A percentile compares a stretch with the other conserved stretches of the same genome.
These are phyloP conservation scores for Triangularia verruculosa DNA, from an alignment of 2,329 filamentous ascomycete species.

Conservation along the genomic window DNA sequence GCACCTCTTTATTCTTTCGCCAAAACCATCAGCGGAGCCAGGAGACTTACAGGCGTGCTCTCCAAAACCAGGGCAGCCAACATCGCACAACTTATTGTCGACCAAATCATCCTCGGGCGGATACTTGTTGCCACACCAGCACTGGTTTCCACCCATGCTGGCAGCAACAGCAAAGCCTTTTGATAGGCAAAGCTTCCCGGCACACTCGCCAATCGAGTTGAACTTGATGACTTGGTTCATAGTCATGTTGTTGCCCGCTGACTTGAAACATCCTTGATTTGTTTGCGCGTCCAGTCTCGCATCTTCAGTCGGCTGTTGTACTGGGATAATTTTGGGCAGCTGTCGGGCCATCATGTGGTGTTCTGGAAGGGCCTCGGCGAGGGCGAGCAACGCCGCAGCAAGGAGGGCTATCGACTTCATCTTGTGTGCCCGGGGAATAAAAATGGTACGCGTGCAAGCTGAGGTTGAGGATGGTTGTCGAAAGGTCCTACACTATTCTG, in stretches of 20 bases:
- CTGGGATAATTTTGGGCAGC: background rate
- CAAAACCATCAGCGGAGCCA: background rate
- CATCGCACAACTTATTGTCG: conserved; percentile 59
- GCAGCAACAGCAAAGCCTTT: conserved; percentile 57
- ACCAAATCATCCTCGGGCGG: conserved; percentile 57
- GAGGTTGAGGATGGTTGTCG: background rate
- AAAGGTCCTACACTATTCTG: background rate
- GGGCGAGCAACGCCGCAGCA: conserved; percentile 17
- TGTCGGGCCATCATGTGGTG: background rate
- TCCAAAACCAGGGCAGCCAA: conserved; percentile 61
- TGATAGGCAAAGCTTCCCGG: conserved; percentile 36
- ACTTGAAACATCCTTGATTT: conserved; percentile 52
- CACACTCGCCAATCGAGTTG: conserved; percentile 45
- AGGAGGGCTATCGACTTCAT: conserved; percentile 26
- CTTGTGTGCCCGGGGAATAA: conserved; percentile 1
- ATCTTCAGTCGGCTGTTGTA: conserved; percentile 38
- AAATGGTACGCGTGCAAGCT: background rate
- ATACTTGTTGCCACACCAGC: conserved; percentile 70
- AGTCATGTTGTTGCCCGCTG: conserved; percentile 41
- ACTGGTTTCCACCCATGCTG: conserved; percentile 58
- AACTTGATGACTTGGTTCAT: conserved; percentile 28
- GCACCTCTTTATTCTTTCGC: background rate
- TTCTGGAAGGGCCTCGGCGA: conserved; percentile 17
- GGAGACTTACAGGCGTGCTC: conserved; percentile 60
- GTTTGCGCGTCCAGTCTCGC: conserved; percentile 40